Evolutionary conservation across 352 stramenopile genomes (phyloP).

Genomic region (Phytophthora multivora): DNA sequence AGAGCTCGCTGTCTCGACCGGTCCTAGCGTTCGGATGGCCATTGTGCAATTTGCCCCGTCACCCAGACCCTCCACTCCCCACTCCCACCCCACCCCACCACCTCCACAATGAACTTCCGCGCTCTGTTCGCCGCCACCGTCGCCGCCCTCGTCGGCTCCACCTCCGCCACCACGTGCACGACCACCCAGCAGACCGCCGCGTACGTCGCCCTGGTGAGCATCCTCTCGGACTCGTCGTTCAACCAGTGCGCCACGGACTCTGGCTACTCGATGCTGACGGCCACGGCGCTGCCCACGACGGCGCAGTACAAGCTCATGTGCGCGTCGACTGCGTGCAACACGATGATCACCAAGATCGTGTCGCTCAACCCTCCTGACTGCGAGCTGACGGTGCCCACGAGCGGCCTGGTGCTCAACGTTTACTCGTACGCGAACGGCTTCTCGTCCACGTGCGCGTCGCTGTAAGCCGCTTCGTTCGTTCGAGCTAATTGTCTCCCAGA

Average conservation of each 20-base stretch:
- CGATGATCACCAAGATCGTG: conserved; percentile 29
- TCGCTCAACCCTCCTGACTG: conserved; percentile 33
- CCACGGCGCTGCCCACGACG: conserved; percentile 24
- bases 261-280: conserved; percentile 32
- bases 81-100: neutral
- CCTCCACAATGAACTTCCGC: conserved; percentile 29
- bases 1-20: neutral
- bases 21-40: neutral
- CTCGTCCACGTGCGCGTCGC: conserved; percentile 18
- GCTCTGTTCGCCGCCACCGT: conserved; percentile 26
- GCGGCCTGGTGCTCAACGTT: conserved; percentile 34
- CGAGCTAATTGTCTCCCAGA: neutral
- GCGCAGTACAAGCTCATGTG: conserved; percentile 32
- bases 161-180: conserved; percentile 22
- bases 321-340: conserved; percentile 27
- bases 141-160: conserved; percentile 15
- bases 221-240: conserved; percentile 25
- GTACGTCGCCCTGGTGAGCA: conserved; percentile 24
- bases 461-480: conserved; percentile 7
- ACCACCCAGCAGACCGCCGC: conserved; percentile 23
- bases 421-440: conserved; percentile 35
- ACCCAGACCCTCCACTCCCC: neutral
- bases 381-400: conserved; percentile 34
- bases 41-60: conserved; percentile 18
- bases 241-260: conserved; percentile 28